phyloP scores from a whole-genome alignment of 2,329 filamentous ascomycete species.

The Venturia nashicola region DNA sequence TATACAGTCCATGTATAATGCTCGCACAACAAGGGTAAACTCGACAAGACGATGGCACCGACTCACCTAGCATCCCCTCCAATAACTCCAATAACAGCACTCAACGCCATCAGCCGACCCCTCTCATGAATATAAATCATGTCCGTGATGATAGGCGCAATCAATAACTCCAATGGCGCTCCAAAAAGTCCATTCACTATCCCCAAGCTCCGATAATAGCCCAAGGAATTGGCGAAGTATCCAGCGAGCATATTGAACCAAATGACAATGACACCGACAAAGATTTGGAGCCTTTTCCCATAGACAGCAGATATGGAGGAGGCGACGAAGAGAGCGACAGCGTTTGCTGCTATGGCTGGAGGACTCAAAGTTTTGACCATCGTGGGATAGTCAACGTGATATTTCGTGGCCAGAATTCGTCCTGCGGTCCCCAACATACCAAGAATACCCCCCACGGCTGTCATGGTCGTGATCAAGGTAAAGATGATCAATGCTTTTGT shows the following conservation, averaged over 20 bases:
- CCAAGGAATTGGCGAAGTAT: conserved; percentile 20
- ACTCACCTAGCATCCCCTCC: conserved; percentile 3
- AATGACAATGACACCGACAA: conserved; percentile 25
- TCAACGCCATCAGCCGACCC: conserved; percentile 8
- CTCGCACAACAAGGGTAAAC: neutral
- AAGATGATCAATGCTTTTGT: conserved; percentile 12
- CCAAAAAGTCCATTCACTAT: conserved; percentile 21
- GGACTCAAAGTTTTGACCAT: neutral
- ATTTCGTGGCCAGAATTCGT: conserved; percentile 6
- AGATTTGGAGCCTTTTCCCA: conserved; percentile 26
- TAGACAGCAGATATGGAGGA: conserved; percentile 13
- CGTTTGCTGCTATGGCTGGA: neutral
- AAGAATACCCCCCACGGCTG: conserved; percentile 10
- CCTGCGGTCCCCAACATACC: conserved; percentile 6
- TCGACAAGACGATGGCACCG: neutral
- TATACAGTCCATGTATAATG: too few species aligned
- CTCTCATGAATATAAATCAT: conserved; percentile 14
- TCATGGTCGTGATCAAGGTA: conserved; percentile 26
- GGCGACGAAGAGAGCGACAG: conserved; percentile 7
- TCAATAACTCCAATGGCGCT: conserved; percentile 13
- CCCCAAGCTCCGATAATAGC: conserved; percentile 20
- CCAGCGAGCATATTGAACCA: conserved; percentile 28
- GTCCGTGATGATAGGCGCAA: conserved; percentile 13
- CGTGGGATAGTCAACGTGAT: conserved; percentile 3
- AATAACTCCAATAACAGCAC: conserved; percentile 3